phyloP scores from a whole-genome alignment of 2,329 filamentous ascomycete species.

The Pyricularia sp. region DNA sequence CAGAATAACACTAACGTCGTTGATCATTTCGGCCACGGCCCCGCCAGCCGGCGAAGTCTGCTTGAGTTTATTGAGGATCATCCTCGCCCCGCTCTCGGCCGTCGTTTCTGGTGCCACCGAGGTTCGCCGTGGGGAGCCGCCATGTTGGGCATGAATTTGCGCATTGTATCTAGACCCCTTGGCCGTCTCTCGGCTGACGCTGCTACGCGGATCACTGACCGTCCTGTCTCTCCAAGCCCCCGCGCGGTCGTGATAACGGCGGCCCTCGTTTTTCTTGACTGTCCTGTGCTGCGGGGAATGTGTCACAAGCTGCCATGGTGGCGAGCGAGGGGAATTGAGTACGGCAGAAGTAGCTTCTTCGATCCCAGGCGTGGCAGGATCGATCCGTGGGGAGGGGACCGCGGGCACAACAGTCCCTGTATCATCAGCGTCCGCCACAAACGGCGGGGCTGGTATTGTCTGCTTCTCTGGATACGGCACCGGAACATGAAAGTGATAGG shows the following conservation, averaged over 20 bases:
- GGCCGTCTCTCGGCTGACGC: slow-evolving; percentile 27
- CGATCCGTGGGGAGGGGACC: slow-evolving; percentile 2
- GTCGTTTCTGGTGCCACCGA: slow-evolving; percentile 8
- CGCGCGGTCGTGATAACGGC: slow-evolving; percentile 28
- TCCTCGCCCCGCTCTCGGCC: slow-evolving; percentile 26
- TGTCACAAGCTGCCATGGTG: slow-evolving; percentile 1
- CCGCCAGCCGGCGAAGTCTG: slow-evolving; percentile 17
- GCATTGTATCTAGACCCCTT: slow-evolving; percentile 18
- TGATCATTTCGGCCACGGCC: neutral
- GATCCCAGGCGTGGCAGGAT: neutral
- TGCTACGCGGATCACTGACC: slow-evolving; percentile 26
- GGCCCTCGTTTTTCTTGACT: slow-evolving; percentile 22
- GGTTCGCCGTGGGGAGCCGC: neutral
- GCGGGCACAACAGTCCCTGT: slow-evolving; percentile 18
- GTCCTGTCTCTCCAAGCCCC: slow-evolving; percentile 30
- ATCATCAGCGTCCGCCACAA: slow-evolving; percentile 16
- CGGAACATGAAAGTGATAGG: slow-evolving; percentile 24
- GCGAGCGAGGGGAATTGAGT: neutral
- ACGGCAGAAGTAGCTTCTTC: neutral
- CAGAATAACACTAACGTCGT: slow-evolving; percentile 9
- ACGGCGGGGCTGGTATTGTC: slow-evolving; percentile 13
- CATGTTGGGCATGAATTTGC: slow-evolving; percentile 4
- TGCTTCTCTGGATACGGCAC: slow-evolving; percentile 11
- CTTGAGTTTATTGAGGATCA: slow-evolving; percentile 28
- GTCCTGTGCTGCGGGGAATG: slow-evolving; percentile 22